A percentile compares a stretch with the other conserved stretches of the same genome.
These are phyloP conservation scores for Oryza meridionalis DNA, from an alignment of 176 grass and related monocot species.

Conservation along the genomic window DNA sequence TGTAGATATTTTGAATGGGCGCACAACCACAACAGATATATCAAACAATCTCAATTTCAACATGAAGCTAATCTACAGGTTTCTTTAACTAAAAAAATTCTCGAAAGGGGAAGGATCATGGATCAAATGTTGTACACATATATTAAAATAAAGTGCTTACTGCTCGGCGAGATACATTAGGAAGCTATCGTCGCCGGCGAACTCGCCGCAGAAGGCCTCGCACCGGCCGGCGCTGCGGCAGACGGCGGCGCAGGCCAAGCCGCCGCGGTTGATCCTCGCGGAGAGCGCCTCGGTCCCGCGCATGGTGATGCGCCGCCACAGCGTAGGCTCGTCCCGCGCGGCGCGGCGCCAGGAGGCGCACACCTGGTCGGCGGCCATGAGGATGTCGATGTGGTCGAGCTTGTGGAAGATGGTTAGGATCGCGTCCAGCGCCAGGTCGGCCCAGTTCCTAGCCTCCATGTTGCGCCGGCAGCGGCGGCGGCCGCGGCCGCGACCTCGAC, in stretches of 20 bases:
- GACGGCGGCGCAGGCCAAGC: neutral
- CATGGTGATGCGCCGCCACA: slow-evolving; percentile 36
- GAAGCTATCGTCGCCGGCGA: slow-evolving; percentile 11
- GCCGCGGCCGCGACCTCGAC: too few relatives aligned
- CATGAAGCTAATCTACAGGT: too few relatives aligned
- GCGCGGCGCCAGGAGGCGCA: neutral
- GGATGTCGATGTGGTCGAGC: slow-evolving; percentile 5
- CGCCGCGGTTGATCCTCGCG: neutral
- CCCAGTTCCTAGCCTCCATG: neutral
- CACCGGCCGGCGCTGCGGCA: slow-evolving; percentile 22
- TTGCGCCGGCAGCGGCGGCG: too few relatives aligned
- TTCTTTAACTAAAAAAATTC: too few relatives aligned
- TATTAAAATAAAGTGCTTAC: neutral
- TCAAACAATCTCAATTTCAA: too few relatives aligned
- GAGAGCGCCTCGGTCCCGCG: neutral
- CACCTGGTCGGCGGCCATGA: neutral
- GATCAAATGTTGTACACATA: too few relatives aligned
- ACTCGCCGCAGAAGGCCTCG: slow-evolving; percentile 39
- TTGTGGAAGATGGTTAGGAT: neutral
- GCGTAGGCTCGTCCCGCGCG: slow-evolving; percentile 18
- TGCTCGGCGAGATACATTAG: slow-evolving; percentile 29
- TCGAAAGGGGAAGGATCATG: too few relatives aligned
- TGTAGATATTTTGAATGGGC: too few relatives aligned
- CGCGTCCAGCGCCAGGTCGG: neutral
- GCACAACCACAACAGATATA: too few relatives aligned